phyloP scores from a whole-genome alignment of 2,329 filamentous ascomycete species.

The Alternaria consortialis region DNA sequence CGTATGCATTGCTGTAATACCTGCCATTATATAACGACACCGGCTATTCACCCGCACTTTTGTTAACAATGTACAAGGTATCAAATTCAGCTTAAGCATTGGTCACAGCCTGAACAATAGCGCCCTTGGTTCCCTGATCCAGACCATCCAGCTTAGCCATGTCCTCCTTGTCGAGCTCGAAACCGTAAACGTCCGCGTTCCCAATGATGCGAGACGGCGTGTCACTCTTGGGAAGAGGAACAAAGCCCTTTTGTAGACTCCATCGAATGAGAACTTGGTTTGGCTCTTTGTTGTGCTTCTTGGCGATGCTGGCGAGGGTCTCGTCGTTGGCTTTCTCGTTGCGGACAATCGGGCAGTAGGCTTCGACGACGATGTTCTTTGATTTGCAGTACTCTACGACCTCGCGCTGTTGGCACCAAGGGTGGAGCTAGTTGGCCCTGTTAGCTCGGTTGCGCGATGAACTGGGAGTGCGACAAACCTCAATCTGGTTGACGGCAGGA shows the following conservation, averaged over 20 bases:
- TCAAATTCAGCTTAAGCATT: slow-evolving; percentile 2
- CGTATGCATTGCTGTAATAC: neutral
- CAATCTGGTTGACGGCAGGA: slow-evolving; percentile 77
- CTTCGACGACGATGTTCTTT: slow-evolving; percentile 68
- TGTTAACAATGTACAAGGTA: neutral
- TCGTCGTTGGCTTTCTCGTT: slow-evolving; percentile 77
- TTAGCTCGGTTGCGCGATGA: neutral
- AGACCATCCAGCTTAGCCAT: slow-evolving; percentile 46
- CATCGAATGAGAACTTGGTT: slow-evolving; percentile 84
- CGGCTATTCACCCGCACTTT: neutral
- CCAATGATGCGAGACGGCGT: slow-evolving; percentile 45
- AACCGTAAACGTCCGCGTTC: slow-evolving; percentile 50
- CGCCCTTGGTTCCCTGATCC: slow-evolving; percentile 46
- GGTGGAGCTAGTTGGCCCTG: slow-evolving; percentile 66
- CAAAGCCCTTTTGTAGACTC: slow-evolving; percentile 75
- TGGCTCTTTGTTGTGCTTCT: slow-evolving; percentile 76
- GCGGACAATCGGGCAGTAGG: slow-evolving; percentile 73
- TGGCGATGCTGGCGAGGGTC: slow-evolving; percentile 69
- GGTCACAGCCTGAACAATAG: slow-evolving; percentile 44
- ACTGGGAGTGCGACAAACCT: slow-evolving; percentile 59
- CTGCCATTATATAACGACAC: neutral
- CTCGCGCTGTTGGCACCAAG: slow-evolving; percentile 73
- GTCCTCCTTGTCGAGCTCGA: slow-evolving; percentile 47
- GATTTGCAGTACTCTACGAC: slow-evolving; percentile 66
- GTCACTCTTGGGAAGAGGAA: slow-evolving; percentile 53